phyloP scores from a whole-genome alignment of 306 rosid species.

The Elaeagnus macrophylla region DNA sequence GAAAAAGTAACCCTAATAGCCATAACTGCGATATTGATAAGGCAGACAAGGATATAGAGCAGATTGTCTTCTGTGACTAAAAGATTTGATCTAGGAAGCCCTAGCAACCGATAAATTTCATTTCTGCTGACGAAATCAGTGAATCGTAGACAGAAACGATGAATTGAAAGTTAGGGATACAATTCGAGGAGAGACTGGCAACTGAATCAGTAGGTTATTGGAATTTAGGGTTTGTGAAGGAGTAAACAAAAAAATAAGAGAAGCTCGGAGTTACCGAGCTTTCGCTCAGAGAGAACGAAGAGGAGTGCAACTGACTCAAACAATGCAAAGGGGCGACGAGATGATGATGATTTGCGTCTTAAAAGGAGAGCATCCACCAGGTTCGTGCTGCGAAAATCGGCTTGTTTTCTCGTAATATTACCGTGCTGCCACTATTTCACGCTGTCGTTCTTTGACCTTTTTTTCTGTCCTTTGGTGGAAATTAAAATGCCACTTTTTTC shows the following conservation, averaged over 20 bases:
- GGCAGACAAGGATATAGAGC: constrained; percentile 23
- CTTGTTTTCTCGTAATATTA: too few relatives aligned
- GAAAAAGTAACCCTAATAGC: constrained; percentile 66
- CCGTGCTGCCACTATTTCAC: too few relatives aligned
- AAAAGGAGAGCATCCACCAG: background rate
- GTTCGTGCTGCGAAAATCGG: too few relatives aligned
- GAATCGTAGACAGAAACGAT: constrained; percentile 15
- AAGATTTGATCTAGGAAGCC: constrained; percentile 19
- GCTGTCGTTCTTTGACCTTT: too few relatives aligned
- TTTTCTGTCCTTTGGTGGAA: too few relatives aligned
- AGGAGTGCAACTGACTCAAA: background rate
- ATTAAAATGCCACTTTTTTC: too few relatives aligned
- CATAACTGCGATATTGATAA: constrained; percentile 39
- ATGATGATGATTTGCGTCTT: background rate
- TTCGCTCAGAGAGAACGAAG: background rate
- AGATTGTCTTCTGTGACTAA: constrained; percentile 26
- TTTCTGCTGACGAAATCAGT: constrained; percentile 21
- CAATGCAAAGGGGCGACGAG: background rate
- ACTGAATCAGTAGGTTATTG: constrained; percentile 7
- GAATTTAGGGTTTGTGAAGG: background rate
- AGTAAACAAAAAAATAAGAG: background rate
- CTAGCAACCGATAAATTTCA: constrained; percentile 33
- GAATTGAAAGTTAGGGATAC: constrained; percentile 28
- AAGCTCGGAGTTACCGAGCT: constrained; percentile 5
- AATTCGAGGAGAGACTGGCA: constrained; percentile 10